These are phyloP conservation scores for Carnegiea gigantea DNA, from an alignment of 179 eudicot species.

Conservation along the genomic window DNA sequence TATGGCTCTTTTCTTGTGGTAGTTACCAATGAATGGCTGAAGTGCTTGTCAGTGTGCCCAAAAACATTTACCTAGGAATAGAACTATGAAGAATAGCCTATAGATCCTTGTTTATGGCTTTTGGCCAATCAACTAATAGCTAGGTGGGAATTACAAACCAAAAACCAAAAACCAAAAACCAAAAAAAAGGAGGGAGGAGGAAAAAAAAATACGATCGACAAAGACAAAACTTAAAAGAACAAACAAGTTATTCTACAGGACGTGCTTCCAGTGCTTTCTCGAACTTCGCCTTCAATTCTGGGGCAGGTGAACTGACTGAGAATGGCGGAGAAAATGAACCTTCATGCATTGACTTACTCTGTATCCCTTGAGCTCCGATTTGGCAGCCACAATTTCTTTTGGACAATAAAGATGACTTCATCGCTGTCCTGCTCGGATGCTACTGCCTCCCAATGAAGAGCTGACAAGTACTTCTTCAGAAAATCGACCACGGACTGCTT, in stretches of 20 bases:
- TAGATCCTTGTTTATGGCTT: conserved; percentile 28
- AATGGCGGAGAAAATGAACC: conserved; percentile 6
- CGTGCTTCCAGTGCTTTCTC: not conserved
- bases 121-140: conserved; percentile 26
- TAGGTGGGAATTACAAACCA: conserved; percentile 21
- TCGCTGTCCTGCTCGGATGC: conserved; percentile 63
- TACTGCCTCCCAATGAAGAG: conserved; percentile 89
- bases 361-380: conserved; percentile 59
- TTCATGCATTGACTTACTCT: conserved; percentile 35
- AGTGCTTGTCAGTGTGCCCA: conserved; percentile 17
- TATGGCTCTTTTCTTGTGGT: conserved; percentile 19
- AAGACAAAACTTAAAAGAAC: conserved; percentile 1
- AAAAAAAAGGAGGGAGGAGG: not conserved
- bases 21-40: conserved; percentile 39
- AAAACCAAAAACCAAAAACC: conserved; percentile 15
- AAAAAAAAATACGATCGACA: not conserved
- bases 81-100: conserved; percentile 29
- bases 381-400: conserved; percentile 89
- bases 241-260: conserved; percentile 17
- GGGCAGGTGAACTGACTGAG: conserved; percentile 1
- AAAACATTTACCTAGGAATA: conserved; percentile 28
- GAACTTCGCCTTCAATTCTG: conserved; percentile 9
- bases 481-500: conserved; percentile 61
- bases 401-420: conserved; percentile 63
- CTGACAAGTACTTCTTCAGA: conserved; percentile 73